A percentile compares a stretch with the other conserved stretches of the same genome.
phyloP scores from a whole-genome alignment of 495 filamentous ascomycete species.

The Xylaria longipes region DNA sequence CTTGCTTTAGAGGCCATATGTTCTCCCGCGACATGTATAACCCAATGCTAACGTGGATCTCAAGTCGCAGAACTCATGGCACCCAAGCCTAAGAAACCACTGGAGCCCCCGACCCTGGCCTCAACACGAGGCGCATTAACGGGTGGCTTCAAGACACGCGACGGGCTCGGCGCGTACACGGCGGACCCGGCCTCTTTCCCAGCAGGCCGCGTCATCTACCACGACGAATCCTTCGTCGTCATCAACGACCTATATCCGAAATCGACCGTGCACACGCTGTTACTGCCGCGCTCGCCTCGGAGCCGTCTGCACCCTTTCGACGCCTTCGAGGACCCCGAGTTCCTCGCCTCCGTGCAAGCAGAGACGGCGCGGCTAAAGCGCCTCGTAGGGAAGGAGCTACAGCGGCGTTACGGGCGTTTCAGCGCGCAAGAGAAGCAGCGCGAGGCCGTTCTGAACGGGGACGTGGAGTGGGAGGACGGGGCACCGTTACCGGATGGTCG shows the following conservation, averaged over 20 bases:
- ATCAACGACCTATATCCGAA: slow-evolving; percentile 89
- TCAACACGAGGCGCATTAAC: slow-evolving; percentile 25
- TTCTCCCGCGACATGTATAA: not conserved
- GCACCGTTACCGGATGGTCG: slow-evolving; percentile 69
- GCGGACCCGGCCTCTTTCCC: slow-evolving; percentile 68
- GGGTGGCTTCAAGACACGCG: slow-evolving; percentile 54
- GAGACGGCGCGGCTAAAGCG: slow-evolving; percentile 66
- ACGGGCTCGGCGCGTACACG: slow-evolving; percentile 76
- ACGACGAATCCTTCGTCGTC: slow-evolving; percentile 74
- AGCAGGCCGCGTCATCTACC: slow-evolving; percentile 66
- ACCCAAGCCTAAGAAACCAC: slow-evolving; percentile 52
- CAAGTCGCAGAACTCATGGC: slow-evolving; percentile 73
- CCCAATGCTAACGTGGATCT: slow-evolving; percentile 3
- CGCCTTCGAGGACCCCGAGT: slow-evolving; percentile 73
- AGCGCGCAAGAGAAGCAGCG: slow-evolving; percentile 67
- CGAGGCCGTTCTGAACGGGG: slow-evolving; percentile 63
- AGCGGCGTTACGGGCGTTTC: slow-evolving; percentile 68
- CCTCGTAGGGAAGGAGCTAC: slow-evolving; percentile 76
- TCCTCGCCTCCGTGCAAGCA: slow-evolving; percentile 67
- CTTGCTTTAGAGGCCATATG: not conserved
- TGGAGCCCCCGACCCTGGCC: slow-evolving; percentile 27
- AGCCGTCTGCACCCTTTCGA: slow-evolving; percentile 75
- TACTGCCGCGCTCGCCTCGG: slow-evolving; percentile 78
- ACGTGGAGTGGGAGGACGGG: slow-evolving; percentile 47
- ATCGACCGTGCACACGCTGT: slow-evolving; percentile 80